Evolutionary conservation across 305 asterid species (phyloP).

Genomic region (Petunia hybrid): DNA sequence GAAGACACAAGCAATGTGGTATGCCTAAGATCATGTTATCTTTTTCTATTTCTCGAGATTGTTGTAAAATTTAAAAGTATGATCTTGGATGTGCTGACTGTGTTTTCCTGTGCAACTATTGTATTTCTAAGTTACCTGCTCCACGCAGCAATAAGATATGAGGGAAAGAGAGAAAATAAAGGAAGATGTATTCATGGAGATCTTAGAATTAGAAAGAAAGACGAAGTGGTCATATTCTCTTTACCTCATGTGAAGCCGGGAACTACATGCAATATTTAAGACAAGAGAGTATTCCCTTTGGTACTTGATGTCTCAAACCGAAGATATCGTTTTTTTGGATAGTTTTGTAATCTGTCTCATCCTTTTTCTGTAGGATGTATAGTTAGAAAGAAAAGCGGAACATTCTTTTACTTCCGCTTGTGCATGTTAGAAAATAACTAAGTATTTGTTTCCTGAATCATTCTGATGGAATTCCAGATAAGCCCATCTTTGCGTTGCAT

Average conservation of each 20-base stretch:
- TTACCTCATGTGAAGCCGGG: not conserved
- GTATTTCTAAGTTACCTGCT: not conserved
- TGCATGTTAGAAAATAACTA: not conserved
- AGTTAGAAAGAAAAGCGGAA: not conserved
- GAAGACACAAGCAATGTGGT: constrained; percentile 6
- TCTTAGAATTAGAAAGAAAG: not conserved
- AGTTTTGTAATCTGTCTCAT: not conserved
- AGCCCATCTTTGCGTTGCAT: too few species aligned
- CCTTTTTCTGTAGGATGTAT: not conserved
- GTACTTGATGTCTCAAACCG: constrained; percentile 1
- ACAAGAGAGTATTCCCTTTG: not conserved
- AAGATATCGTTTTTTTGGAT: not conserved
- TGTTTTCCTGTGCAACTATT: not conserved
- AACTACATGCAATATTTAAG: not conserved
- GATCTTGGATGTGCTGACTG: not conserved
- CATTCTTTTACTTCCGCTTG: not conserved
- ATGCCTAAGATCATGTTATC: constrained; percentile 9
- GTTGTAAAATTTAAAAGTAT: constrained; percentile 9
- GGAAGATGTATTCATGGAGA: not conserved
- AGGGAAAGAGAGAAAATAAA: not conserved
- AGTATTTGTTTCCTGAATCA: not conserved
- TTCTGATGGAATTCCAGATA: not conserved
- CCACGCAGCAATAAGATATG: not conserved
- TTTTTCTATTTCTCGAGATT: not conserved
- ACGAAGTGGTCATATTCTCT: not conserved